These are phyloP conservation scores for Kalaharituber pfeilii DNA, from an alignment of 2,329 filamentous ascomycete genomes.

Conservation along the genomic window DNA sequence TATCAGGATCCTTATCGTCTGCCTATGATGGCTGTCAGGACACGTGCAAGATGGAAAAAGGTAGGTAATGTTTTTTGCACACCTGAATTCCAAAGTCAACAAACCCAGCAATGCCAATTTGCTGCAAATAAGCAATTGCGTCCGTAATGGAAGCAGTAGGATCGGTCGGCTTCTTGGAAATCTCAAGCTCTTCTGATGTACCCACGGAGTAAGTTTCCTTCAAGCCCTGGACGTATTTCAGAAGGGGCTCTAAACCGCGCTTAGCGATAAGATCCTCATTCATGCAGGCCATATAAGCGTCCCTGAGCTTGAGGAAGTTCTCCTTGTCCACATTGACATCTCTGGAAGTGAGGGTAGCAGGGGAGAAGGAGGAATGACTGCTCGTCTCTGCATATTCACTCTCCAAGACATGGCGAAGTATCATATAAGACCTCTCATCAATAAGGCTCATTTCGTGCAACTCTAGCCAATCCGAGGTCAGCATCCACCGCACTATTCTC, in stretches of 20 bases:
- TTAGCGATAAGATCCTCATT: constrained; percentile 41
- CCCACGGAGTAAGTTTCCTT: constrained; percentile 28
- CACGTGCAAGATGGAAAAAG: neutral
- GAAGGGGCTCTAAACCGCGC: constrained; percentile 39
- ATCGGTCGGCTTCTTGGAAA: constrained; percentile 8
- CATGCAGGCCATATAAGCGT: constrained; percentile 48
- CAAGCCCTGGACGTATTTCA: constrained; percentile 32
- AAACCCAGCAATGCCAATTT: constrained; percentile 31
- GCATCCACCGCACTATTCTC: neutral
- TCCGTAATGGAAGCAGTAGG: constrained; percentile 29
- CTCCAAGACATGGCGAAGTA: constrained; percentile 47
- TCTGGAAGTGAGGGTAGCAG: constrained; percentile 29
- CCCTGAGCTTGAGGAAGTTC: constrained; percentile 50
- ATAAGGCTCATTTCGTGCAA: constrained; percentile 29
- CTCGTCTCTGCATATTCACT: constrained; percentile 34
- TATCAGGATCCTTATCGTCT: constrained; percentile 39
- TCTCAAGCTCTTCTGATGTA: constrained; percentile 26
- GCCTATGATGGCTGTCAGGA: constrained; percentile 23
- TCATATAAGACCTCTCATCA: constrained; percentile 40
- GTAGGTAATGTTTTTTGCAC: neutral
- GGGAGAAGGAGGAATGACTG: constrained; percentile 32
- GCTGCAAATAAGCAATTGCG: constrained; percentile 33
- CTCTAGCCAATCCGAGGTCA: neutral
- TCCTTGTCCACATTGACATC: constrained; percentile 38
- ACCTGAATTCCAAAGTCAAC: constrained; percentile 26